Base-by-base conservation (phyloP, 768 basidiomycete species). In the Astraeus odoratus region DNA sequence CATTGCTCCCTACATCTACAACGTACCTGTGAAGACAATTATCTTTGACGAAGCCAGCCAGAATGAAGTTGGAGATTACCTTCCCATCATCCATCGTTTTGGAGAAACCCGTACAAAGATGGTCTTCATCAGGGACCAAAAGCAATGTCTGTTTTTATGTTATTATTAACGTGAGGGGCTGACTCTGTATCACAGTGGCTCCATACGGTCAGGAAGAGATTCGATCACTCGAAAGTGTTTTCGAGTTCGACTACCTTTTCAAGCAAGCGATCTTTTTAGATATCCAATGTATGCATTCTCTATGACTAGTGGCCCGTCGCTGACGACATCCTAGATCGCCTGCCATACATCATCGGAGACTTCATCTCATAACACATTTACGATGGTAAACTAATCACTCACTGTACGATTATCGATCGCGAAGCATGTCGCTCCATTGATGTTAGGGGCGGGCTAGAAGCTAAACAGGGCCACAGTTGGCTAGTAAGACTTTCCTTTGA, bases 181-280 rank as follows among this genome's bases (percentile, higher is more conserved):
- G 51, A 44, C 52, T 30, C 3, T 25, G 12, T 33, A 25, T 15
- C 44, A 90, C 44, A 90, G 87, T 91, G 52, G 81, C 87, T 42
- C 88, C 88, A 2, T 77, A 71, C 74, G 86, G 86, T 7, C 76
- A 83, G 51, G 87, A 88, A 47, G 75, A 83, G 18, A 62, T 83
- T 27, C 57, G 69, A 41, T 70, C 74, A 16, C 69, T 90, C 15
- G 70, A 78, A 44, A 87, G 84, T 49, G 75, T 90, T 22, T 90
- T 90, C 71, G 86, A 89, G 55, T 57, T 85, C 13, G 12, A 63
- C 0, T 83, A 89, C 61, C 67, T 91, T 13, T 62, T 61, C 2
- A 56, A 59, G 10, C 54, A 63, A 26, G 70, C 72, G 1, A 33
- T 72, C 4, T 80, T 88, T 54, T 65, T 91, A 8, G 64, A 85